A percentile compares a stretch with the other conserved stretches of the same genome.
phyloP scores from a whole-genome alignment of 2,329 filamentous ascomycete species.

The Pestalotiopsis sp. region DNA sequence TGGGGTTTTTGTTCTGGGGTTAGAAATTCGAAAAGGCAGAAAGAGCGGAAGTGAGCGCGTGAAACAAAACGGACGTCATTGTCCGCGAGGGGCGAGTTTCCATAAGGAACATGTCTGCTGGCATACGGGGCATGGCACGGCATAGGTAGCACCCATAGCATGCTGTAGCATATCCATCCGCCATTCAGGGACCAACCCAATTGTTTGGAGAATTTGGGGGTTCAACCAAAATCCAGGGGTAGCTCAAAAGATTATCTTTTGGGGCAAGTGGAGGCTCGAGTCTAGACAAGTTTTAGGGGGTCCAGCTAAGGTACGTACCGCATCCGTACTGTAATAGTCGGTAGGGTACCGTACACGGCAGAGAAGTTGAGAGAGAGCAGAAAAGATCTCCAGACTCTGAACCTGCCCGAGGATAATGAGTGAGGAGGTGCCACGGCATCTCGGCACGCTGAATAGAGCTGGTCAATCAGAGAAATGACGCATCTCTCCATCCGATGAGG shows the following conservation, averaged over 20 bases:
- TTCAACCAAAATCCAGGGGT: slow-evolving; percentile 3
- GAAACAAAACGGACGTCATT: slow-evolving; percentile 9
- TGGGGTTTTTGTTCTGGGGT: background rate
- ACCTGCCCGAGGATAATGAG: background rate
- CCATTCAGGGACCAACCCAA: slow-evolving; percentile 8
- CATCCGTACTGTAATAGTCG: no score
- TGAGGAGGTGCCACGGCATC: background rate
- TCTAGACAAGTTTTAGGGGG: background rate
- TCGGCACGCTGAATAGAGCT: background rate
- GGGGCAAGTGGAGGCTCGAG: slow-evolving; percentile 1
- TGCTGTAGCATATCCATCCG: no score
- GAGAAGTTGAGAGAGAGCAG: background rate
- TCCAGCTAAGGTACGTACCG: no score
- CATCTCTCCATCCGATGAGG: background rate
- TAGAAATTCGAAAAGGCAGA: background rate
- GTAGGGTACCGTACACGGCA: background rate
- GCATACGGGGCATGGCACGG: no score
- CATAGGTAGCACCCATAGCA: no score
- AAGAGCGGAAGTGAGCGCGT: background rate
- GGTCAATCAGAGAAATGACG: background rate
- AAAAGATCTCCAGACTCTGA: background rate
- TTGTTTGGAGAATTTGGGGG: slow-evolving; percentile 10
- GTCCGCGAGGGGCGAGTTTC: background rate
- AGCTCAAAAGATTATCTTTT: background rate
- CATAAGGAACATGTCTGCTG: no score